phyloP scores from a whole-genome alignment of 306 rosid species.

The Pterocarpus santalinus region DNA sequence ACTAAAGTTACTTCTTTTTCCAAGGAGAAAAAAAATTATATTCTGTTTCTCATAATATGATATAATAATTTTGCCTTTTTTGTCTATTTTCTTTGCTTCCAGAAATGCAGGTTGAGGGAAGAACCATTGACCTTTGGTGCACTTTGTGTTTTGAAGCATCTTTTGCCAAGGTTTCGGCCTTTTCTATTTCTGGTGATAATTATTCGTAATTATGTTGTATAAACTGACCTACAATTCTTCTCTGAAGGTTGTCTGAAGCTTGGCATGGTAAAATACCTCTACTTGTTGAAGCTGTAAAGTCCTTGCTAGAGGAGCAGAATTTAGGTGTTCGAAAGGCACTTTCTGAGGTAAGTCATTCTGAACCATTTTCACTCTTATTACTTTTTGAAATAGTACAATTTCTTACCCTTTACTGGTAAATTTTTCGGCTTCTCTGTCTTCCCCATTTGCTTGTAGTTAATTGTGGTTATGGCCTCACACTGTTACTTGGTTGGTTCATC shows the following conservation, averaged over 20 bases:
- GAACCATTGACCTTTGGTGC: conserved; percentile 84
- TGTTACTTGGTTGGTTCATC: conserved; percentile 95
- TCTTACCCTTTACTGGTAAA: not conserved
- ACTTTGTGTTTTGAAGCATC: conserved; percentile 89
- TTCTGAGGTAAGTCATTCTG: conserved; percentile 70
- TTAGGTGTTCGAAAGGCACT: conserved; percentile 83
- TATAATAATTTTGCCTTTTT: conserved; percentile 15
- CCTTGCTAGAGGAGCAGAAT: conserved; percentile 81
- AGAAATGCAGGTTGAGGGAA: conserved; percentile 96
- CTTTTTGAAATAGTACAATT: conserved; percentile 12
- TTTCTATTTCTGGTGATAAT: conserved; percentile 30
- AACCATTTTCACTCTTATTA: conserved; percentile 25
- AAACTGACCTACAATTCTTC: conserved; percentile 48
- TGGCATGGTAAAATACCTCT: conserved; percentile 87
- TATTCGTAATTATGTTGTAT: conserved; percentile 41
- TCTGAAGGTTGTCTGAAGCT: conserved; percentile 83
- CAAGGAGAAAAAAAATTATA: not conserved
- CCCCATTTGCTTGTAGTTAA: conserved; percentile 69
- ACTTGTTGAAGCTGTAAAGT: conserved; percentile 83
- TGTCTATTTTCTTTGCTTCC: conserved; percentile 41
- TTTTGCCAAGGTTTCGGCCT: conserved; percentile 81
- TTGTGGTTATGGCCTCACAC: conserved; percentile 97
- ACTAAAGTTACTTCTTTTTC: conserved; percentile 20
- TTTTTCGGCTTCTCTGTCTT: conserved; percentile 32
- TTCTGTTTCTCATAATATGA: conserved; percentile 33